These are phyloP conservation scores for Backusella sp. DNA, from an alignment of 192 early-diverging fungal species.

Conservation along the genomic window DNA sequence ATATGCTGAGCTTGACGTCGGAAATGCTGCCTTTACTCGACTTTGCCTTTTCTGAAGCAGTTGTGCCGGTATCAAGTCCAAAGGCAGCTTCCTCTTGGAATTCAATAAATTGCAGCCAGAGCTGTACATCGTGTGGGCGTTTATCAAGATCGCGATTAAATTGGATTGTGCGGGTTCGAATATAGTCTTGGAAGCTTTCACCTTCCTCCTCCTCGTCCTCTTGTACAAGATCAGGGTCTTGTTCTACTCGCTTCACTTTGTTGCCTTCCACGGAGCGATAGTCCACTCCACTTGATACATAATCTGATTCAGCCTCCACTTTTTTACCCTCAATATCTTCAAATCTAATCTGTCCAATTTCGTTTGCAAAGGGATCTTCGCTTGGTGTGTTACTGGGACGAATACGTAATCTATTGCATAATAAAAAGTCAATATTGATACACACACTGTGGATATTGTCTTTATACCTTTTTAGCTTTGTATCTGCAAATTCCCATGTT, in stretches of 20 bases:
- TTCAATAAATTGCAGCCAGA: slow-evolving; percentile 54
- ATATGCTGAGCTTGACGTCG: slow-evolving; percentile 55
- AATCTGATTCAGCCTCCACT: background rate
- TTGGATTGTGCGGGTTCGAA: slow-evolving; percentile 34
- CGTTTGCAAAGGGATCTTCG: background rate
- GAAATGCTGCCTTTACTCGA: slow-evolving; percentile 39
- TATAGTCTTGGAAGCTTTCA: slow-evolving; percentile 39
- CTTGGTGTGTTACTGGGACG: background rate
- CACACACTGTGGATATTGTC: too few species aligned
- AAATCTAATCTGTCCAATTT: background rate
- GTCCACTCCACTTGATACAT: slow-evolving; percentile 28
- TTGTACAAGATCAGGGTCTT: slow-evolving; percentile 25
- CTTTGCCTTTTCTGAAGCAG: slow-evolving; percentile 11
- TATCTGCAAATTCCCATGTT: slow-evolving; percentile 5
- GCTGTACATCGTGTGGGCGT: slow-evolving; percentile 41
- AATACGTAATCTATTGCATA: slow-evolving; percentile 6
- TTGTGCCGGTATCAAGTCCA: slow-evolving; percentile 20
- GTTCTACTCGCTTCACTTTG: slow-evolving; percentile 30
- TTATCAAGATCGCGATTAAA: slow-evolving; percentile 31
- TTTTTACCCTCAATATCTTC: background rate
- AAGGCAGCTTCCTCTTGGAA: slow-evolving; percentile 45
- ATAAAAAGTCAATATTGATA: background rate
- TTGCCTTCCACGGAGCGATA: slow-evolving; percentile 48
- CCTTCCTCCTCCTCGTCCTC: slow-evolving; percentile 32
- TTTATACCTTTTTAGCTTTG: slow-evolving; percentile 25